Evolutionary conservation across 805 yeast genomes (phyloP).

Genomic region (Yarrowia deformans): DNA sequence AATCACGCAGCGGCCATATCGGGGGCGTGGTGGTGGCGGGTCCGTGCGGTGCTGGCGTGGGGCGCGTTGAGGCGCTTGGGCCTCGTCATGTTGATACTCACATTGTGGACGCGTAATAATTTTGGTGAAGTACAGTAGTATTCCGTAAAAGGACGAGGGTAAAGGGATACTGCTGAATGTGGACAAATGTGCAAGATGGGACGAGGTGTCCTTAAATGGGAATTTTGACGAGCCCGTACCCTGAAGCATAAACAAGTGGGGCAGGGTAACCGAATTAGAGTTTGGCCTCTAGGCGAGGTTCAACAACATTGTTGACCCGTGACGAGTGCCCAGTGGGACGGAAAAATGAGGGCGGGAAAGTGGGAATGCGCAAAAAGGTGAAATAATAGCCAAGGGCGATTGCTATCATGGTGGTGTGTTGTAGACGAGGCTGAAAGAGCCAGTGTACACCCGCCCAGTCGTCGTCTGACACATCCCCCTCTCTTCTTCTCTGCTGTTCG

Average conservation of each 20-base stretch:
- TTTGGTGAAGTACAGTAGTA: slow-evolving; percentile 37
- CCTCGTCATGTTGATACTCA: slow-evolving; percentile 28
- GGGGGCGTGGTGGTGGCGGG: neutral
- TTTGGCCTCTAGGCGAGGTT: slow-evolving; percentile 4
- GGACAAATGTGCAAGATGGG: slow-evolving; percentile 37
- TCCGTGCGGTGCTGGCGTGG: neutral
- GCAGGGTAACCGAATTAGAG: slow-evolving; percentile 16
- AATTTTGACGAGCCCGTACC: slow-evolving; percentile 32
- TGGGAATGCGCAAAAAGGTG: neutral
- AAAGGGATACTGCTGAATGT: slow-evolving; percentile 39
- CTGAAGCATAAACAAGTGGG: slow-evolving; percentile 37
- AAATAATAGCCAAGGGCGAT: neutral
- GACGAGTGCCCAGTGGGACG: neutral
- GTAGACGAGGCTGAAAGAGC: neutral
- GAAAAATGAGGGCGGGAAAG: neutral
- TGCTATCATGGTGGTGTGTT: no score
- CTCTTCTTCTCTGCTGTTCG: neutral
- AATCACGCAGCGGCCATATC: slow-evolving; percentile 8
- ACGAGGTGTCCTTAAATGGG: slow-evolving; percentile 37
- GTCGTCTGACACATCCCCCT: neutral
- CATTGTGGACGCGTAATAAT: slow-evolving; percentile 39
- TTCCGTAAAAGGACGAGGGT: slow-evolving; percentile 39
- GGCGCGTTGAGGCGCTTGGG: slow-evolving; percentile 1
- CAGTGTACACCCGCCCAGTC: neutral
- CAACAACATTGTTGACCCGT: slow-evolving; percentile 10